Base-by-base conservation (phyloP, 768 basidiomycete genomes). In the Trametes maxima region DNA sequence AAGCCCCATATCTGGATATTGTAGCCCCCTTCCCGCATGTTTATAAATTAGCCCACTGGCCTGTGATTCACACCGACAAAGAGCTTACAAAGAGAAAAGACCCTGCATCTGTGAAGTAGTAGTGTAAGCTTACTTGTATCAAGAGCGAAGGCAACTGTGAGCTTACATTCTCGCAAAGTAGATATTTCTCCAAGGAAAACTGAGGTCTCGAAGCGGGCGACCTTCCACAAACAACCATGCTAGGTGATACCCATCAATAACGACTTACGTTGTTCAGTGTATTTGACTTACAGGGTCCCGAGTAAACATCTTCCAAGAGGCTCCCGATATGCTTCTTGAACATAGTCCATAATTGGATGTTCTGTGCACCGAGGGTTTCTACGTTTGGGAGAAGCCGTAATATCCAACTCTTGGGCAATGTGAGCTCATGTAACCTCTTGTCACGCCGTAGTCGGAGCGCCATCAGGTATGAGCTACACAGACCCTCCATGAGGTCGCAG, bases 371-470 rank as follows among this genome's bases (percentile, higher is more conserved):
- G 35, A 64, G 33, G 7, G 14, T 10, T 7, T 50, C 33, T 13
- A 60, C 16, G 17, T 57, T 21, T 4, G 43, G 52, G 0, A 54
- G 3, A 1, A 65, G 25, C 2, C 49, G 39, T 42, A 54, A 17
- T 2, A 69, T 16, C 85, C 85, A 88, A 53, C 77, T 80, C 2
- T 78, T 78, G 0, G 87, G 87, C 36, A 88, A 75, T 5, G 80
- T 79, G 25, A 84, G 64, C 16, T 76, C 74, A 66, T 87, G 80
- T 0, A 85, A 68, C 16, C 63, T 46, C 45, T 65, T 44, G 3
- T 21, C 21, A 13, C 40, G 50, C 62, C 66, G 63, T 57, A 71
- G 67, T 0, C 69, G 70, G 43, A 68, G 66, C 1, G 74, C 73
- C 2, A 87, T 54, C 5, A 82, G 71, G 5, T 78, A 65, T 14